A percentile compares a stretch with the other conserved stretches of the same genome.
These are phyloP conservation scores for Viola pubescens DNA, from an alignment of 441 rosid species.

Conservation along the genomic window DNA sequence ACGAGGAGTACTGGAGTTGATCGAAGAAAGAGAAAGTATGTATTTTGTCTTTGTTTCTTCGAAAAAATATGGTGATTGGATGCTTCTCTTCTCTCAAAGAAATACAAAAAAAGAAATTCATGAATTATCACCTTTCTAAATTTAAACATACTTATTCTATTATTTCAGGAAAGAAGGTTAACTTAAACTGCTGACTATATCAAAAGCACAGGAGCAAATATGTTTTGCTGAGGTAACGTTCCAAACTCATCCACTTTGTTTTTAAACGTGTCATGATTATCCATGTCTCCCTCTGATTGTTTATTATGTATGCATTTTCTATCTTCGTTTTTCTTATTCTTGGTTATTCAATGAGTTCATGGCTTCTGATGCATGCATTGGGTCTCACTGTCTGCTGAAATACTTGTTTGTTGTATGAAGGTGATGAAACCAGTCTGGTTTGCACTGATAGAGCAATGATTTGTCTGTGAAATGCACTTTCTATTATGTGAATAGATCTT, in stretches of 20 bases:
- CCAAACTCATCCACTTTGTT: neutral
- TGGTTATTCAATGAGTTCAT: neutral
- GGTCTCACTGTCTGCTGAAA: neutral
- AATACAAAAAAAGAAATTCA: neutral
- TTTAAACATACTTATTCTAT: slow-evolving; percentile 5
- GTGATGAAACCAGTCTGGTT: neutral
- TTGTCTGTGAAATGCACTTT: too few species aligned
- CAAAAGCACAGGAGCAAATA: slow-evolving; percentile 3
- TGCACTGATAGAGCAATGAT: neutral
- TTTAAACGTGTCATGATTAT: neutral
- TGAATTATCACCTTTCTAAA: slow-evolving; percentile 9
- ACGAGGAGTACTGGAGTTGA: slow-evolving; percentile 57
- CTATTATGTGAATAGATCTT: too few species aligned
- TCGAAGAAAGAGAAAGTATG: slow-evolving; percentile 81
- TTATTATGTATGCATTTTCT: neutral
- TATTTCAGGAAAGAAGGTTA: slow-evolving; percentile 41
- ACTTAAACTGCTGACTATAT: slow-evolving; percentile 8
- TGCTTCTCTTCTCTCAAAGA: neutral
- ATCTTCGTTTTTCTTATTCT: neutral
- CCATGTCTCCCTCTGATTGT: too few species aligned
- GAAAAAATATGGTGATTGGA: neutral
- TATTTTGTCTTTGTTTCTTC: slow-evolving; percentile 11
- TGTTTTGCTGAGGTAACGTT: slow-evolving; percentile 20
- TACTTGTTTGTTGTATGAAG: neutral
- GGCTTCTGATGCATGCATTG: neutral